A percentile compares a stretch with the other conserved stretches of the same genome.
phyloP scores from a whole-genome alignment of 1,139 yeast species.

The Saccharomyces hybrid region DNA sequence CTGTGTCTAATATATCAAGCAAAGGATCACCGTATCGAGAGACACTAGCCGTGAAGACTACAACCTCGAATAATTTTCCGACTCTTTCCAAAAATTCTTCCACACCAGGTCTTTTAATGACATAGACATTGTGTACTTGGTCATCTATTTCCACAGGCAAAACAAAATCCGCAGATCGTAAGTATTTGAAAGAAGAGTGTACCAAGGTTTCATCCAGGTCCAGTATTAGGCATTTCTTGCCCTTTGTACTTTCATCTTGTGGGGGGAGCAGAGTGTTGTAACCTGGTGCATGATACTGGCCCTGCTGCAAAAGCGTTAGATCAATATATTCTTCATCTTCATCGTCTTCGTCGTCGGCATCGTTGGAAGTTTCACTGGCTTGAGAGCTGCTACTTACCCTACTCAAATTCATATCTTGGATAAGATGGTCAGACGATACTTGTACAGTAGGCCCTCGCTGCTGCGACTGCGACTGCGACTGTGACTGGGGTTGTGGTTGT shows the following conservation, averaged over 20 bases:
- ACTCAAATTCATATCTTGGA: neutral
- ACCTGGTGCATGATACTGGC: conserved; percentile 51
- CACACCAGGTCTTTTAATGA: conserved; percentile 93
- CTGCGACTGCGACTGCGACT: neutral
- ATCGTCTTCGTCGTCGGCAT: conserved; percentile 4
- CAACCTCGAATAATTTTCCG: conserved; percentile 85
- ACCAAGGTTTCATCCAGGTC: conserved; percentile 95
- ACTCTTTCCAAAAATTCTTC: conserved; percentile 80
- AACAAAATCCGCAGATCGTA: conserved; percentile 89
- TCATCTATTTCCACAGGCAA: conserved; percentile 87
- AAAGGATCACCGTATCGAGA: conserved; percentile 92
- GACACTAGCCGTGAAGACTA: conserved; percentile 92
- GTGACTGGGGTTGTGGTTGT: neutral
- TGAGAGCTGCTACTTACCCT: neutral
- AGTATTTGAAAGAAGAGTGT: conserved; percentile 86
- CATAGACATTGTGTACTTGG: conserved; percentile 88
- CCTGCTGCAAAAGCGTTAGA: conserved; percentile 56
- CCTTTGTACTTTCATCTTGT: conserved; percentile 33
- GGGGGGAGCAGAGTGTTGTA: conserved; percentile 60
- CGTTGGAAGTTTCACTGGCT: neutral
- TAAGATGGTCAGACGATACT: neutral
- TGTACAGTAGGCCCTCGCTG: neutral
- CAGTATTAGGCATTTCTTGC: conserved; percentile 76
- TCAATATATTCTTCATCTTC: conserved; percentile 35
- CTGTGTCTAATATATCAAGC: conserved; percentile 68